A percentile compares a stretch with the other conserved stretches of the same genome.
phyloP scores from a whole-genome alignment of 2,329 filamentous ascomycete genomes.

The Penicillium sp. region DNA sequence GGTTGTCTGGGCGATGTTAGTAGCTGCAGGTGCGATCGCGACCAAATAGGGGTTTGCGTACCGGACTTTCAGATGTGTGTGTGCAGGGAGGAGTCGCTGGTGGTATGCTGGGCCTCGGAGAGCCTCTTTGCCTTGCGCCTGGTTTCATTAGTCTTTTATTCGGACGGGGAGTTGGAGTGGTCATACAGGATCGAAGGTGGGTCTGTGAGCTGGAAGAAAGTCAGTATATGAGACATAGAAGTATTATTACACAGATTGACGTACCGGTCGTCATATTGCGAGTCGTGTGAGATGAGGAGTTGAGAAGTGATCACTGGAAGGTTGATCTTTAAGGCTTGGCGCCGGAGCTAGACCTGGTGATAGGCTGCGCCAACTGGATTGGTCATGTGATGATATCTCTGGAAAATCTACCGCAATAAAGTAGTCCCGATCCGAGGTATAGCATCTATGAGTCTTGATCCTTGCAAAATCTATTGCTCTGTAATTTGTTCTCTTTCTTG shows the following conservation, averaged over 20 bases:
- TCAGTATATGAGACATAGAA: slow-evolving; percentile 18
- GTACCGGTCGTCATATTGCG: slow-evolving; percentile 11
- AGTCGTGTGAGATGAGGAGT: neutral
- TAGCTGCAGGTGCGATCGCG: neutral
- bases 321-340: neutral
- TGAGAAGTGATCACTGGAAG: neutral
- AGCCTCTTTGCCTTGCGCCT: slow-evolving; percentile 93
- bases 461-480: no score
- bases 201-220: slow-evolving; percentile 66
- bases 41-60: slow-evolving; percentile 37
- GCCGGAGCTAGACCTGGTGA: neutral
- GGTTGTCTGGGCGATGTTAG: slow-evolving; percentile 58
- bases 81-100: slow-evolving; percentile 88
- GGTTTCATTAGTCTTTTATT: slow-evolving; percentile 26
- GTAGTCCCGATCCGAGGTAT: neutral
- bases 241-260: neutral
- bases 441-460: neutral
- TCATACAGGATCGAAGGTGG: slow-evolving; percentile 89
- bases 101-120: slow-evolving; percentile 92
- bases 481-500: no score
- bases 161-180: slow-evolving; percentile 3
- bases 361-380: neutral
- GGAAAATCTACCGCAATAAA: neutral
- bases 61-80: slow-evolving; percentile 89
- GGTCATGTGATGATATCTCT: neutral